phyloP scores from a whole-genome alignment of 345 rosid genomes.

The Salix koriyanagi region DNA sequence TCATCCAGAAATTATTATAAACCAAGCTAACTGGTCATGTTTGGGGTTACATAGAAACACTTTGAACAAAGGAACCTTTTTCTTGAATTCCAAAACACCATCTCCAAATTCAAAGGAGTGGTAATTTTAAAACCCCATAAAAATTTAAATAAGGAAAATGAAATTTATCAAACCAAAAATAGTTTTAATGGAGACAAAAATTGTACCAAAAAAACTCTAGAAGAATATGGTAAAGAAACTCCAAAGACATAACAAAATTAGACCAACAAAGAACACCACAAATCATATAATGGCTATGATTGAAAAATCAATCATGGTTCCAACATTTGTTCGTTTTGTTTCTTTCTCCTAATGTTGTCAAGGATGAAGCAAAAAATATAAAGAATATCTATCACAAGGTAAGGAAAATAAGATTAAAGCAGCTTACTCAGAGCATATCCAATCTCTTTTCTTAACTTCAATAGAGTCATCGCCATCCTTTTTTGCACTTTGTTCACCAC shows the following conservation, averaged over 20 bases:
- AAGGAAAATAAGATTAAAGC: not conserved
- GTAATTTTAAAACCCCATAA: too few relatives aligned
- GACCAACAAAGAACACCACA: not conserved
- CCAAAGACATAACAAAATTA: not conserved
- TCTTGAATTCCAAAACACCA: not conserved
- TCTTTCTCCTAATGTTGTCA: not conserved
- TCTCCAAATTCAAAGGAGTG: not conserved
- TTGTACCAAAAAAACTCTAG: not conserved
- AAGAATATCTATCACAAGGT: not conserved
- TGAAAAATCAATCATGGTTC: not conserved
- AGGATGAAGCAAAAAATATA: not conserved
- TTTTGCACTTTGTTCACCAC: slow-evolving; percentile 41
- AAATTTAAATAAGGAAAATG: too few relatives aligned
- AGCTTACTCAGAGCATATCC: slow-evolving; percentile 73
- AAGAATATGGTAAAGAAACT: not conserved
- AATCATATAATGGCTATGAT: not conserved
- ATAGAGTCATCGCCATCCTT: slow-evolving; percentile 12
- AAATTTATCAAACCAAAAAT: not conserved
- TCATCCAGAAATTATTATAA: not conserved
- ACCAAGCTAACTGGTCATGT: not conserved
- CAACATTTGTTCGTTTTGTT: not conserved
- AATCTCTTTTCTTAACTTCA: slow-evolving; percentile 59
- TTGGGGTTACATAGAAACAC: not conserved
- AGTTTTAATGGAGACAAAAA: not conserved
- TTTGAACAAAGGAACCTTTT: not conserved